Percentiles rank a stretch among this genome's conserved stretches.
phyloP scores from a whole-genome alignment of 192 early-diverging fungal species.

The Chytriomyces sp. region DNA sequence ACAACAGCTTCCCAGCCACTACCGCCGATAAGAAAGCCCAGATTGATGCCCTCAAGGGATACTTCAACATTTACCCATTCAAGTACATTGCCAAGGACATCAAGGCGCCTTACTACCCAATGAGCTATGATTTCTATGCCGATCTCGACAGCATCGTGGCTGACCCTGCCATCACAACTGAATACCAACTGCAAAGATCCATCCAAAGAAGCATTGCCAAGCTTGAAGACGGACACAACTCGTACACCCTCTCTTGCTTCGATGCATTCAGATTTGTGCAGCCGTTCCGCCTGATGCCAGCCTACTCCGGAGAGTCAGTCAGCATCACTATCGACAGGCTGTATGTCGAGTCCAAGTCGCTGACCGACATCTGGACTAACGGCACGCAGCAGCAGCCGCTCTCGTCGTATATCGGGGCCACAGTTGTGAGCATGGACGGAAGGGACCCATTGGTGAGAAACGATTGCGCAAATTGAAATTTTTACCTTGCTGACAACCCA shows the following conservation, averaged over 20 bases:
- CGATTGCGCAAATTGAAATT: too few species aligned
- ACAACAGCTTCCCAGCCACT: constrained; percentile 15
- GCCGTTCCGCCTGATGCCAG: constrained; percentile 1
- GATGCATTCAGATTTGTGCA: background rate
- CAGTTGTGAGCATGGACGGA: constrained; percentile 12
- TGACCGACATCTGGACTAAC: background rate
- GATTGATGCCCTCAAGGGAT: constrained; percentile 32
- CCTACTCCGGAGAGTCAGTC: background rate
- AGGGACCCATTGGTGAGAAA: constrained; percentile 1
- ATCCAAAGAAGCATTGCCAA: background rate
- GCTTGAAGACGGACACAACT: constrained; percentile 16
- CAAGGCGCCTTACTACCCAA: constrained; percentile 17
- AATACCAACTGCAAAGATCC: background rate
- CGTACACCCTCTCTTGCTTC: constrained; percentile 5
- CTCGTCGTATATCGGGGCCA: constrained; percentile 6
- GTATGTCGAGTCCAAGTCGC: background rate
- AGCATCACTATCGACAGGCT: background rate
- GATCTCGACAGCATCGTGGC: constrained; percentile 1
- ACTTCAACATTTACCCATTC: constrained; percentile 32
- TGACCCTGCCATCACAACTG: constrained; percentile 5
- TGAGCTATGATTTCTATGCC: background rate
- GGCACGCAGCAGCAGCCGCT: background rate
- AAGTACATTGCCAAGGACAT: background rate
- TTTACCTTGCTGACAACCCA: background rate
- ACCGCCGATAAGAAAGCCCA: constrained; percentile 18